These are phyloP conservation scores for Schwanniomyces occidentalis DNA, from an alignment of 805 yeast genomes.

Conservation along the genomic window DNA sequence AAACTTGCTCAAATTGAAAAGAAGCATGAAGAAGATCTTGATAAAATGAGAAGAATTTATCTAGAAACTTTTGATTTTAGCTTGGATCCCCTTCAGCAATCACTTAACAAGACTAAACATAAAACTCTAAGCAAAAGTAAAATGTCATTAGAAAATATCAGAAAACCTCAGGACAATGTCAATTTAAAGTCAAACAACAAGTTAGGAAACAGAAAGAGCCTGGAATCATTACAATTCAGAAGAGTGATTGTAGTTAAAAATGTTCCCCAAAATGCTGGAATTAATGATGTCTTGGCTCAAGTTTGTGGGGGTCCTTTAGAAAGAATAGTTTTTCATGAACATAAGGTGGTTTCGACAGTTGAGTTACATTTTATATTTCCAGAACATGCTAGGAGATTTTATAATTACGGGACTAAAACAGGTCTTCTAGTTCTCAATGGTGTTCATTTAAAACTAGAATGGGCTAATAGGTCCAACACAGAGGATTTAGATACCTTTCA, in stretches of 20 bases:
- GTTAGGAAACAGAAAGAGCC: conserved; percentile 2
- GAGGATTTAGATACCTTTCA: conserved; percentile 18
- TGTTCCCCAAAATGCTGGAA: conserved; percentile 44
- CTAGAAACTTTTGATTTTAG: conserved; percentile 1
- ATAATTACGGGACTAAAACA: conserved; percentile 45
- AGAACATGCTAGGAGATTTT: conserved; percentile 55
- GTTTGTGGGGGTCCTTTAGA: conserved; percentile 73
- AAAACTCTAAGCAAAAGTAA: conserved; percentile 6
- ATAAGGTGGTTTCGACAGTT: conserved; percentile 18
- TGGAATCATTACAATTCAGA: conserved; percentile 4
- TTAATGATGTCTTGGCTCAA: conserved; percentile 52
- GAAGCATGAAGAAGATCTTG: conserved; percentile 6
- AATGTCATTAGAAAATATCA: conserved; percentile 6
- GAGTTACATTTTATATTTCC: conserved; percentile 55
- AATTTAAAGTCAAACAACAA: conserved; percentile 2
- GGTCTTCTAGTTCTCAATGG: conserved; percentile 66
- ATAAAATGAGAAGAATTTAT: conserved; percentile 5
- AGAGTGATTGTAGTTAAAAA: conserved; percentile 39
- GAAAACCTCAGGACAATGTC: not conserved
- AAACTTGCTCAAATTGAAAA: conserved; percentile 3
- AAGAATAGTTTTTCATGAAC: conserved; percentile 34
- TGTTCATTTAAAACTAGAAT: conserved; percentile 41
- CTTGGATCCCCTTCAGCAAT: not conserved
- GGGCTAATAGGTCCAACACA: conserved; percentile 39
- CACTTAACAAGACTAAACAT: conserved; percentile 1